Evolutionary conservation across 305 asterid species (phyloP), one percentile per base, ranked within the genome.

Genomic region (Rubia peregrina): DNA sequence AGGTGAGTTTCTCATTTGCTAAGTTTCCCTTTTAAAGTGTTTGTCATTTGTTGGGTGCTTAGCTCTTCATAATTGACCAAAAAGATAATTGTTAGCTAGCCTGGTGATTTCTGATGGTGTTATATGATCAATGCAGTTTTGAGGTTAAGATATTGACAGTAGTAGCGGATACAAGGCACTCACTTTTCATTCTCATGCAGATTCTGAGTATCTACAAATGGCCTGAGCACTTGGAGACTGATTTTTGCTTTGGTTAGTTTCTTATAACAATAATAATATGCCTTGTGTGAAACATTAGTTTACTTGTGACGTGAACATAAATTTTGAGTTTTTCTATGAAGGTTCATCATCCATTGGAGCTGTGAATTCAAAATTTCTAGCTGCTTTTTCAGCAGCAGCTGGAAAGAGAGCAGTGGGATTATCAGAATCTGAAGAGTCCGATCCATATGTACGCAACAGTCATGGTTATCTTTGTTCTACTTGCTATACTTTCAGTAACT

Each of bases 311-410:
- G 46, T 71, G 9, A 17, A 51, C 17, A 51, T 17, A 51, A 51
- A 51, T 51, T 73, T 69, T 36, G 56, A 67, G 33, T 73, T 75
- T 61, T 63, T 43, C 24, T 19, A n/a, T 72, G 71, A 83, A 91
- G 98, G 95, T 77, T 78, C 96, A 33, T 91, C 98, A 67, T 91
- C 98, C 0, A 82, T 89, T 75, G 98, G 98, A 70, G 49, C 90
- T 61, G 81, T 91, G 51, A 88, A 83, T 78, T 85, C 95, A 64
- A 89, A 82, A 71, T 89, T 91, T 82, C 78, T 91, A 67, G 98
- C 98, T 78, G 94, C 96, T 79, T 91, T 91, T 84, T 88, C 98
- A 69, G 91, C 95, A 74, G 98, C 96, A 61, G 83, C 89, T 77
- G 98, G 96, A 79, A 91, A 91, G 79, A 84, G 81, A 57, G 84